Evolutionary conservation across 2,329 filamentous ascomycete genomes (phyloP), one percentile per base, ranked within the genome.

Genomic region (Macrophomina pseudophaseolina): DNA sequence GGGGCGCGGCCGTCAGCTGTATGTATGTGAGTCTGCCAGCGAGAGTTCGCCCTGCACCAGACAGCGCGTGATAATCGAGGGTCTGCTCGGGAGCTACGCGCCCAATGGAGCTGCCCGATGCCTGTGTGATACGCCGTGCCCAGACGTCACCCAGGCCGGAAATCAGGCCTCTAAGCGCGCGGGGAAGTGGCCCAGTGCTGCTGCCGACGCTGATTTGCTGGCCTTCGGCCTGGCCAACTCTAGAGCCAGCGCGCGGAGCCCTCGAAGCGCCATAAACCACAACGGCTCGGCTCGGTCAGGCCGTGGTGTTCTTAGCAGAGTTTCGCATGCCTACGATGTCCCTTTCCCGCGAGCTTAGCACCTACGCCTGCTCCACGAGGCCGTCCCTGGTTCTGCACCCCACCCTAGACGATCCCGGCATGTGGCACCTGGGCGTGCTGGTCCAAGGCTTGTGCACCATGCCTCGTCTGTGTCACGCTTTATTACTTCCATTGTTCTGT

Each of bases 231-330:
- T 11, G 30, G 58, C 44, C 58, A 38, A 48, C 42, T 14, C 32
- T 38, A 42, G 42, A 58, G 58, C 32, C 58, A 49, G 30, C 44
- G 46, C 44, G 58, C 58, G 30, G n/a, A 44, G 42, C 14, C 16
- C 56, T 60, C 56, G 56, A 60, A 49, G 58, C 58, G 58, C 58
- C 32, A 14, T 23, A 44, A 11, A 62, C n/a, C 16, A 35, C 58
- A 30, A 16, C 58, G 58, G 58, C 42, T 62, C 58, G 58, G 58
- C 58, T 62, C 58, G 58, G 58, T 42, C 44, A 62, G 58, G 58
- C 58, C 44, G 49, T 62, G 58, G 58, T 38, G 44, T 62, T 49
- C 58, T 49, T 42, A 4, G 32, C 32, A 54, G 16, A 38, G 3
- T 18, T 12, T 38, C 14, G 28, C 49, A 33, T 33, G 23, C 49